Evolutionary conservation across 192 early-diverging fungal genomes (phyloP).

Genomic region (Lobulomyces angularis): DNA sequence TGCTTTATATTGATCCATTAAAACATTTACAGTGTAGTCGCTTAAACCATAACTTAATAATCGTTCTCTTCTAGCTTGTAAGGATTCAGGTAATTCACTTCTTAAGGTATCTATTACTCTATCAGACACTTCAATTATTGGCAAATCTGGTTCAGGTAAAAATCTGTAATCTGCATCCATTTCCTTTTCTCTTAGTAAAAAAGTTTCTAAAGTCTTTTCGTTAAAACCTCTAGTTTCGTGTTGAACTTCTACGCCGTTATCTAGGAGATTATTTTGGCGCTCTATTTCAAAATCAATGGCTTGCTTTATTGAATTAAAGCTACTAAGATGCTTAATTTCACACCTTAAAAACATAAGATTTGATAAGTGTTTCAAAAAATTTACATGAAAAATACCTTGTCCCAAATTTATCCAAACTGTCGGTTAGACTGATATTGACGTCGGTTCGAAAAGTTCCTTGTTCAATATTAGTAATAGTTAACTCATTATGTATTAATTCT

Average conservation of each 20-base stretch:
- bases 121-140: conserved; percentile 26
- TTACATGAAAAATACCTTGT: no score
- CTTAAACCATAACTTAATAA: conserved; percentile 51
- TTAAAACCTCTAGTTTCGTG: conserved; percentile 80
- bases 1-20: conserved; percentile 63
- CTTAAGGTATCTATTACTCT: conserved; percentile 31
- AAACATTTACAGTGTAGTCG: conserved; percentile 39
- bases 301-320: conserved; percentile 18
- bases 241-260: conserved; percentile 32
- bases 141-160: conserved; percentile 74
- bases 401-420: conserved; percentile 3
- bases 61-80: conserved; percentile 46
- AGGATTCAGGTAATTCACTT: conserved; percentile 54
- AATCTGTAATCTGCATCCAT: conserved; percentile 74
- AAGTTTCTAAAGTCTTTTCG: conserved; percentile 45
- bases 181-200: conserved; percentile 66
- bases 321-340: conserved; percentile 28
- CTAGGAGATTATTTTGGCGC: conserved; percentile 55
- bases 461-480: conserved; percentile 72
- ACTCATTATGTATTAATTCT: conserved; percentile 54
- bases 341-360: no score
- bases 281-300: conserved; percentile 61
- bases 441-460: conserved; percentile 84
- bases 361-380: no score
- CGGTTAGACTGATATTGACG: conserved; percentile 55